Conservation (phyloP, 2,329 filamentous ascomycete genomes). For the Aspergillus latus region DNA sequence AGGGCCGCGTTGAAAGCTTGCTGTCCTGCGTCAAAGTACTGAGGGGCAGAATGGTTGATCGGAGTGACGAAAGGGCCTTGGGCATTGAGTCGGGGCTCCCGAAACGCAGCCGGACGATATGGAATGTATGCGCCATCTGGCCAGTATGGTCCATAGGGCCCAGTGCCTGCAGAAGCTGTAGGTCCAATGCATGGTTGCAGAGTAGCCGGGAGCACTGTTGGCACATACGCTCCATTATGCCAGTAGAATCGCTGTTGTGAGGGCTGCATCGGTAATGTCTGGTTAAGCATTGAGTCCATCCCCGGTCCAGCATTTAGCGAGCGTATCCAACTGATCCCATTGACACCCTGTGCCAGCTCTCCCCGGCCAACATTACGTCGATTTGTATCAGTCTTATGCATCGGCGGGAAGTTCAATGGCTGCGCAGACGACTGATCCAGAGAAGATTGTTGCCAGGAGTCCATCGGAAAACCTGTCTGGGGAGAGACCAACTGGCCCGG, state of each 20-base stretch:
- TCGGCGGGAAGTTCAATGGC: slow-evolving; percentile 40
- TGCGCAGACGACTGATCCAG: slow-evolving; percentile 33
- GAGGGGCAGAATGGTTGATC: slow-evolving; percentile 21
- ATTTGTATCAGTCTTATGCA: slow-evolving; percentile 38
- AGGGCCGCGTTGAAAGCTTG: slow-evolving; percentile 29
- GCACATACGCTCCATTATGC: slow-evolving; percentile 52
- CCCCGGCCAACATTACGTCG: slow-evolving; percentile 27
- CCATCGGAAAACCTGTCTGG: slow-evolving; percentile 32
- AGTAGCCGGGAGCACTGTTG: slow-evolving; percentile 60
- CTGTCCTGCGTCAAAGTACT: slow-evolving; percentile 33
- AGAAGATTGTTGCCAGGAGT: slow-evolving; percentile 33
- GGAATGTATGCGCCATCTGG: slow-evolving; percentile 62
- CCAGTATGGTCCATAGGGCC: slow-evolving; percentile 63
- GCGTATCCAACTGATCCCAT: slow-evolving; percentile 43
- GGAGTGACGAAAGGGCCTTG: slow-evolving; percentile 27
- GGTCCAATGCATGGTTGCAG: slow-evolving; percentile 59
- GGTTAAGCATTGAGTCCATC: slow-evolving; percentile 62
- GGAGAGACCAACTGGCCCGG: slow-evolving; percentile 36
- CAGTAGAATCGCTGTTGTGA: slow-evolving; percentile 43
- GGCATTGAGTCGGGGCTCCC: slow-evolving; percentile 51
- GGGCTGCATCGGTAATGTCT: slow-evolving; percentile 50
- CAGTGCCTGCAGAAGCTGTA: slow-evolving; percentile 58
- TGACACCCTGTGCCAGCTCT: slow-evolving; percentile 34
- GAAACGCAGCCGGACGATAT: slow-evolving; percentile 59
- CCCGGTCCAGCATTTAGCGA: slow-evolving; percentile 50